These are phyloP conservation scores for Afroboletus lepidellus DNA, from an alignment of 1,284 basidiomycete genomes.

Conservation along the genomic window DNA sequence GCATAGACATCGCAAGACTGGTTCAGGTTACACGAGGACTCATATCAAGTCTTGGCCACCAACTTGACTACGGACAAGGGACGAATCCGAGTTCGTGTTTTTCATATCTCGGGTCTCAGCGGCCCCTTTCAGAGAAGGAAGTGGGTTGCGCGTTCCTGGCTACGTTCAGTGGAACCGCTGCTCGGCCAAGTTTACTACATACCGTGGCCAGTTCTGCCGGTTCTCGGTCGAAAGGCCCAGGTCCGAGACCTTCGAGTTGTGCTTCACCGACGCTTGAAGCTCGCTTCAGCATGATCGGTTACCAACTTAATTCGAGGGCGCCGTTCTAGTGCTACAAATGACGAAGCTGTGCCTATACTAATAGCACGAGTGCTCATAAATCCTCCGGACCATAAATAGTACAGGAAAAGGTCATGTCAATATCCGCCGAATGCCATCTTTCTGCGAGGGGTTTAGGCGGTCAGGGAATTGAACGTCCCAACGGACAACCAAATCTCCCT, in stretches of 20 bases:
- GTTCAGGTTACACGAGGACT: slow-evolving; percentile 4
- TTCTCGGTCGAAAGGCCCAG: not conserved
- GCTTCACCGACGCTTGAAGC: no score
- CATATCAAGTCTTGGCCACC: slow-evolving; percentile 6
- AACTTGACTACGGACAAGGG: not conserved
- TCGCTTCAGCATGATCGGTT: no score
- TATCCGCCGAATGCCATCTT: slow-evolving; percentile 76
- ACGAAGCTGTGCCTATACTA: no score
- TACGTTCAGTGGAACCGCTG: slow-evolving; percentile 1
- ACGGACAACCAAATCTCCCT: slow-evolving; percentile 81
- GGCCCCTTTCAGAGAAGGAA: not conserved
- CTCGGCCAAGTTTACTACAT: not conserved
- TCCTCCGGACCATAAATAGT: not conserved
- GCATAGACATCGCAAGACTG: not conserved
- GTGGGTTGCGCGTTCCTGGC: not conserved
- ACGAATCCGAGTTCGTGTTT: not conserved
- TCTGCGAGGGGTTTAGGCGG: slow-evolving; percentile 69
- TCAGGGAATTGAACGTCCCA: slow-evolving; percentile 88
- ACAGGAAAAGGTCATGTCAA: slow-evolving; percentile 39
- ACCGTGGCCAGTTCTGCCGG: not conserved
- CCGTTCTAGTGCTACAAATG: no score
- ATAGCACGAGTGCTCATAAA: no score
- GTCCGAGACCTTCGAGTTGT: no score
- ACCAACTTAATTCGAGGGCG: no score
- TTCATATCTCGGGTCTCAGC: slow-evolving; percentile 20